Percentiles rank a stretch among this genome's conserved stretches.
phyloP scores from a whole-genome alignment of 2,329 filamentous ascomycete species.

The Zymoseptoria ardabiliae region DNA sequence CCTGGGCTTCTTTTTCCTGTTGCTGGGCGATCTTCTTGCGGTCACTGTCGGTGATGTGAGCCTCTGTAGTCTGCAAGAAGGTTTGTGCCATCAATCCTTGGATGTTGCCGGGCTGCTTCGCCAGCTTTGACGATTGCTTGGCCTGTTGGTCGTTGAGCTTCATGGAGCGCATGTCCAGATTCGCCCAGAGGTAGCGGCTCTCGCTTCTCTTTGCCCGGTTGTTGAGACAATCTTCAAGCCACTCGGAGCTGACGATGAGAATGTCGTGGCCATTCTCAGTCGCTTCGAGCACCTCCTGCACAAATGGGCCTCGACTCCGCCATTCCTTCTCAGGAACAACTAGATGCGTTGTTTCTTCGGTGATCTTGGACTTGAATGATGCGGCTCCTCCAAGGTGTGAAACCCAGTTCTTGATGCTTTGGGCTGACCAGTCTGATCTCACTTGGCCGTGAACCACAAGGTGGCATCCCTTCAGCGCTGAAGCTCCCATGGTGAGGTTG shows the following conservation, averaged over 20 bases:
- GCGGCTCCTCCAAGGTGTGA: constrained; percentile 54
- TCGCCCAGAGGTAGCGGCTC: constrained; percentile 30
- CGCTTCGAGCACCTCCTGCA: constrained; percentile 9
- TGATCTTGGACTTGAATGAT: constrained; percentile 46
- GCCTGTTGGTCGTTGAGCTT: constrained; percentile 27
- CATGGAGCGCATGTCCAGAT: constrained; percentile 2
- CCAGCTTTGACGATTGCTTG: constrained; percentile 7
- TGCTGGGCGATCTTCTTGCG: constrained; percentile 24
- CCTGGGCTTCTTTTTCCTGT: constrained; percentile 7
- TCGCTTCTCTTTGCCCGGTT: constrained; percentile 27
- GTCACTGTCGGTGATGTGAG: constrained; percentile 20
- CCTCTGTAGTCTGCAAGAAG: constrained; percentile 31
- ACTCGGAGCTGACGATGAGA: constrained; percentile 37
- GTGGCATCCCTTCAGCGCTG: constrained; percentile 10
- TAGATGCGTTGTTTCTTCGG: constrained; percentile 60
- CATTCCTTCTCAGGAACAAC: constrained; percentile 59
- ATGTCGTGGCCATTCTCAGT: constrained; percentile 12
- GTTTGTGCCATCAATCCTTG: constrained; percentile 22
- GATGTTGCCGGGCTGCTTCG: constrained; percentile 16
- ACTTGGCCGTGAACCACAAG: constrained; percentile 11
- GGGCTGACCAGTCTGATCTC: constrained; percentile 12
- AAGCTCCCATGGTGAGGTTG: background rate
- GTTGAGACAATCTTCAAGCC: constrained; percentile 44
- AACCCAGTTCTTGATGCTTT: constrained; percentile 55
- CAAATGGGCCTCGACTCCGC: constrained; percentile 9